Conservation (phyloP, 176 grass and related monocot genomes). For the Puccinellia tenuiflora region DNA sequence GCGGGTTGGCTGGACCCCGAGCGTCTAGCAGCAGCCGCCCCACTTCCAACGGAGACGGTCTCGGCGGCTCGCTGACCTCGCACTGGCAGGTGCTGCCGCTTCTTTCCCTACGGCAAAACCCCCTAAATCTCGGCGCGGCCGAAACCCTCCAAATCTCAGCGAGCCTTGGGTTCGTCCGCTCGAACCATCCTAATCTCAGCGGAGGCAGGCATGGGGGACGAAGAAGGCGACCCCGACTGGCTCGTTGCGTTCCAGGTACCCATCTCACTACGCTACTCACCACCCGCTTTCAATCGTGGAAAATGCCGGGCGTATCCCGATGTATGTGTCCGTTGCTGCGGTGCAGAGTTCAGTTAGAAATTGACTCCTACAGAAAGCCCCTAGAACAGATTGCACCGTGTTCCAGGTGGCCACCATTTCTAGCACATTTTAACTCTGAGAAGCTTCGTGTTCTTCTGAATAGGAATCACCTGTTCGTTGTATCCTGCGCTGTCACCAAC, state of each 20-base stretch:
- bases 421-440: background rate
- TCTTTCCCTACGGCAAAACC: background rate
- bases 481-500: background rate
- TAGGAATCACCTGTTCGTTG: background rate
- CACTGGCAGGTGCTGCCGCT: background rate
- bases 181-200: background rate
- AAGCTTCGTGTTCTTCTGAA: background rate
- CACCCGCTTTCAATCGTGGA: background rate
- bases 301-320: background rate
- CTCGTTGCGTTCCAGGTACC: slow-evolving; percentile 41
- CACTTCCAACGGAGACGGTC: background rate
- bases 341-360: background rate
- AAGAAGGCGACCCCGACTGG: slow-evolving; percentile 39
- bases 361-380: background rate
- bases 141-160: background rate
- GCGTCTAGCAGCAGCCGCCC: too few species aligned
- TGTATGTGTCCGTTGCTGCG: background rate
- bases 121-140: background rate
- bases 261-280: background rate
- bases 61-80: too few species aligned
- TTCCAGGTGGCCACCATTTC: background rate
- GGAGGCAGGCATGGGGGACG: slow-evolving; percentile 25
- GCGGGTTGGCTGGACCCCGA: background rate
- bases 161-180: background rate
- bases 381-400: background rate